phyloP scores from a whole-genome alignment of 225 moss, liverwort and hornwort species.

The Asterella californica region DNA sequence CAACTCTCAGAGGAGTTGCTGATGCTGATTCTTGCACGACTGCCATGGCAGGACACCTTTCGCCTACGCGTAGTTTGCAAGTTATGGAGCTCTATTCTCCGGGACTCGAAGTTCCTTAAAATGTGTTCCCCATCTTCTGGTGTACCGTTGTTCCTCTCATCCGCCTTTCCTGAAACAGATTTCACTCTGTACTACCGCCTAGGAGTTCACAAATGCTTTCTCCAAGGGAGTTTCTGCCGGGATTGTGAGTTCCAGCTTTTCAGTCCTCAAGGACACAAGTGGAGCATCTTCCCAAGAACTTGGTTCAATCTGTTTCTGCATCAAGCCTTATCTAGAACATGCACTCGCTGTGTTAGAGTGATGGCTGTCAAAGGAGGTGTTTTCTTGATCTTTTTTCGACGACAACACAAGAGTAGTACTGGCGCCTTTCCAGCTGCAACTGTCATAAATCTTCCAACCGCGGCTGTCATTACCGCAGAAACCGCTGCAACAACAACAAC shows the following conservation, averaged over 20 bases:
- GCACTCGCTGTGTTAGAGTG: constrained; percentile 4
- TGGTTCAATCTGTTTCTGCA: constrained; percentile 5
- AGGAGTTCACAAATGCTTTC: not conserved
- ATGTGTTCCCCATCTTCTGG: constrained; percentile 2
- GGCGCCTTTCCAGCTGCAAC: not conserved
- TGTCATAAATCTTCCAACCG: too few species aligned
- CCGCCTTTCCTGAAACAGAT: not conserved
- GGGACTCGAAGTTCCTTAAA: not conserved
- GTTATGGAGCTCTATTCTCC: constrained; percentile 10
- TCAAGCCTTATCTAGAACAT: not conserved
- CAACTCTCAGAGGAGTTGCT: constrained; percentile 11
- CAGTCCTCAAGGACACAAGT: not conserved
- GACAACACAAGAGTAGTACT: not conserved
- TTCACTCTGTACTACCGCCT: not conserved
- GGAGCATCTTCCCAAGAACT: constrained; percentile 9
- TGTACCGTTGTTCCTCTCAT: constrained; percentile 8
- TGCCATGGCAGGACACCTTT: constrained; percentile 14
- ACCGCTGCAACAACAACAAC: not conserved
- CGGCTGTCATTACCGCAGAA: too few species aligned
- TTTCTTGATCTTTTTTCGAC: constrained; percentile 8
- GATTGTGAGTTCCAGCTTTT: constrained; percentile 7
- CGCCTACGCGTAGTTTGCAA: constrained; percentile 10
- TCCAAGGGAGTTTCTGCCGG: not conserved
- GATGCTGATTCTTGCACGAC: not conserved
- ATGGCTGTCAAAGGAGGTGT: constrained; percentile 7